These are phyloP conservation scores for Metarhizium guizhouense DNA, from an alignment of 2,329 filamentous ascomycete species.

Conservation along the genomic window DNA sequence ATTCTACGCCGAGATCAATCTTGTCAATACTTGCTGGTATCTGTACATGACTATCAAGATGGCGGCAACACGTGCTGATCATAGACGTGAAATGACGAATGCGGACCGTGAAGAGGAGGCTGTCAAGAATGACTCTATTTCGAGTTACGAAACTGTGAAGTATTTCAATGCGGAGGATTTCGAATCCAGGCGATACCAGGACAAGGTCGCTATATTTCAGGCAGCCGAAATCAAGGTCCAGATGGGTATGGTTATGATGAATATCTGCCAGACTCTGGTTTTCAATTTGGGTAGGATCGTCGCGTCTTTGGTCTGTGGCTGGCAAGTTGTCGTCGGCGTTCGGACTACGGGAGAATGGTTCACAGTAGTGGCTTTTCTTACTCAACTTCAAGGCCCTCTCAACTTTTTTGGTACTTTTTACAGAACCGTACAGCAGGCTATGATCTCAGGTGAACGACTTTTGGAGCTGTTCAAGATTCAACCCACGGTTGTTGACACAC, in stretches of 20 bases:
- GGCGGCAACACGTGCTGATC: slow-evolving; percentile 85
- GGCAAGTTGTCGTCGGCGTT: slow-evolving; percentile 61
- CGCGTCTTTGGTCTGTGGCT: slow-evolving; percentile 65
- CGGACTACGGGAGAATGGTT: slow-evolving; percentile 65
- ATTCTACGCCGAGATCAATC: slow-evolving; percentile 82
- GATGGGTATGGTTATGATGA: slow-evolving; percentile 70
- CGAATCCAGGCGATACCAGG: slow-evolving; percentile 65
- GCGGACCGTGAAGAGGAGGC: slow-evolving; percentile 91
- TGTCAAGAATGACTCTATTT: slow-evolving; percentile 97
- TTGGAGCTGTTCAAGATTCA: slow-evolving; percentile 94
- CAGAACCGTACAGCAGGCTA: slow-evolving; percentile 85
- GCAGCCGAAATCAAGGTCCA: slow-evolving; percentile 67
- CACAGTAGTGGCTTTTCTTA: slow-evolving; percentile 65
- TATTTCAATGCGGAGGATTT: slow-evolving; percentile 81
- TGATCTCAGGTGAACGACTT: slow-evolving; percentile 95
- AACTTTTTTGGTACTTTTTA: slow-evolving; percentile 95
- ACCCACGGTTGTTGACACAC: slow-evolving; percentile 77
- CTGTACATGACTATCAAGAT: slow-evolving; percentile 94
- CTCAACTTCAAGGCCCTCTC: slow-evolving; percentile 69
- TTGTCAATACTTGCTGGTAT: slow-evolving; percentile 90
- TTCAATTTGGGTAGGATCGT: slow-evolving; percentile 70
- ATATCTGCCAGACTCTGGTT: slow-evolving; percentile 70
- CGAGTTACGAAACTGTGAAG: slow-evolving; percentile 94
- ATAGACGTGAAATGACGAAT: slow-evolving; percentile 89
- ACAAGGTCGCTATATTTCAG: slow-evolving; percentile 64